Evolutionary conservation across 345 rosid genomes (phyloP), one percentile per base, ranked within the genome.

Genomic region (Gossypium bickii): DNA sequence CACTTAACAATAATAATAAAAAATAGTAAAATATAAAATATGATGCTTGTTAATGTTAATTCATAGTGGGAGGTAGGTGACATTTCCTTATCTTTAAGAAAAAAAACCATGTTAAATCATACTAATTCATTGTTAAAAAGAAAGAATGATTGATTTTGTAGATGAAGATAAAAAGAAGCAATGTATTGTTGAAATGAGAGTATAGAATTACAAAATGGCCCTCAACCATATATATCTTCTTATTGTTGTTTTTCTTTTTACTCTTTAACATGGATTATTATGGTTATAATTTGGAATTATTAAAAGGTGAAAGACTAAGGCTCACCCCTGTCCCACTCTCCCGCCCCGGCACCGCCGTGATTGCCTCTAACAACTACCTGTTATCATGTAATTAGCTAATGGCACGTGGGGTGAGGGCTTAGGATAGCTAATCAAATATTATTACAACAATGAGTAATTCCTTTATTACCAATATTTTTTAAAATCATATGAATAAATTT

Each of bases 141-240:
- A 34, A 34, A 34, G 7, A 34, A 34, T 34, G 76, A 75, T 72
- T 57, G 44, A 77, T 67, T 29, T 55, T 44, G 75, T 29, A 69
- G 68, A 65, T 29, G 65, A 56, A 79, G 82, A 79, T 73, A 65
- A 74, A 71, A 82, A 85, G 82, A 80, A 78, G 44, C 84, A 78
- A 78, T 66, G 76, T 82, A 82, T 72, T 76, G 44, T 67, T 41
- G 62, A 84, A 82, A 79, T 82, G 80, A 80, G 76, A 18, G 57
- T 9, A 11, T 9, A 2, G 48, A 72, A 29, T 29, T 29, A 29
- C 38, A 29, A 29, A 67, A 65, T 20, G 63, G 53, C 80, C 56
- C 72, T 9, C 22, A 47, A 38, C 8, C 52, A 74, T 11, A 73
- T 47, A 74, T 44, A 48, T 48, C 7, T 34, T 34, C 7, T 0